Percentiles rank a stretch among this genome's conserved stretches.
Conservation (phyloP, 192 early-diverging fungal species). For the Coemansia sp. region DNA sequence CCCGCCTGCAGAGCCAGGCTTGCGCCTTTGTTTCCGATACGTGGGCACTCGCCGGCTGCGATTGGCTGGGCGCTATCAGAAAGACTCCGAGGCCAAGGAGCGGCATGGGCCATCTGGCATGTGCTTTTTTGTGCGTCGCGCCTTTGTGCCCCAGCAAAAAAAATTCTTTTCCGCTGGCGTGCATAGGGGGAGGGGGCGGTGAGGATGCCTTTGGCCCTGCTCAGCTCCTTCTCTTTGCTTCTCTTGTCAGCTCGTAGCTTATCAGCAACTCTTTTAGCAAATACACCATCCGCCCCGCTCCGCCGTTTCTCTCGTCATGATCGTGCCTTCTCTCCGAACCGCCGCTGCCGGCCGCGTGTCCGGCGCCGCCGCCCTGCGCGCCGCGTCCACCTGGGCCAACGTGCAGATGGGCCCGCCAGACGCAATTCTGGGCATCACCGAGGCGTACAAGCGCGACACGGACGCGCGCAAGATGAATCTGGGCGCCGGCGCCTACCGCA, state of each 20-base stretch:
- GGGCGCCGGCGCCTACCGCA: constrained; percentile 96
- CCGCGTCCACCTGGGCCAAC: constrained; percentile 29
- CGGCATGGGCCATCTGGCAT: not conserved
- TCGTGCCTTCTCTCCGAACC: not conserved
- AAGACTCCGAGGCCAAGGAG: not conserved
- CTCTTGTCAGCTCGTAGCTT: not conserved
- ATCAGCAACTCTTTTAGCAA: constrained; percentile 4
- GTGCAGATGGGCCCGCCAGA: constrained; percentile 65
- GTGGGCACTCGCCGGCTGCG: no score
- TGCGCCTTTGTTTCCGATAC: not conserved
- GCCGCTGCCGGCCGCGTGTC: not conserved
- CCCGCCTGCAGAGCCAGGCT: no score
- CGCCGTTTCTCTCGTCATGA: not conserved
- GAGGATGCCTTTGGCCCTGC: not conserved
- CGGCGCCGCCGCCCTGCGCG: constrained; percentile 11
- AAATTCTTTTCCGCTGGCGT: no score
- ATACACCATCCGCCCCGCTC: not conserved
- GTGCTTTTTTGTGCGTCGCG: not conserved
- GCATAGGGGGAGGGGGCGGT: not conserved
- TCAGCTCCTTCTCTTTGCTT: not conserved
- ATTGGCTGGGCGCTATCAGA: no score
- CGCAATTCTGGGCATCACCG: constrained; percentile 84
- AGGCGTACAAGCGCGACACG: constrained; percentile 89
- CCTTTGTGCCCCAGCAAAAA: not conserved
- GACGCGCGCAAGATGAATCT: constrained; percentile 96